phyloP scores from a whole-genome alignment of 106 monocot species.

The Dendrobium catenatum region DNA sequence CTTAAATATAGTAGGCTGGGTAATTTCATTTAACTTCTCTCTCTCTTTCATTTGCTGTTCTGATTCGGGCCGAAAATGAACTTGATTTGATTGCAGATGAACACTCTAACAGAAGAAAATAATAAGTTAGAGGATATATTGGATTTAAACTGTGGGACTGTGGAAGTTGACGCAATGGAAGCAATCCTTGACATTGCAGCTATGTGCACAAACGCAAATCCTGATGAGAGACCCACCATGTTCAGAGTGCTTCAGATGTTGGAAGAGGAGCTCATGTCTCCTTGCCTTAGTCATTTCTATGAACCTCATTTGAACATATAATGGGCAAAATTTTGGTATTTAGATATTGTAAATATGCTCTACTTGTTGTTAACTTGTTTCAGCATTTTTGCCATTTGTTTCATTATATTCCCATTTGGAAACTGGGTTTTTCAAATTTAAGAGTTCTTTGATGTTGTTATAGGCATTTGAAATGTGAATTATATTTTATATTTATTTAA shows the following conservation, averaged over 20 bases:
- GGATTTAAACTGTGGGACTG: slow-evolving; percentile 54
- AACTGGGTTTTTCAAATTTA: background rate
- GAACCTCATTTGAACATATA: slow-evolving; percentile 59
- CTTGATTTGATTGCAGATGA: slow-evolving; percentile 42
- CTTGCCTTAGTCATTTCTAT: slow-evolving; percentile 56
- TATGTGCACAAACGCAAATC: slow-evolving; percentile 79
- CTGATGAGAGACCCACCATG: slow-evolving; percentile 70
- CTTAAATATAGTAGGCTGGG: slow-evolving; percentile 93
- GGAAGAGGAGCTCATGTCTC: slow-evolving; percentile 81
- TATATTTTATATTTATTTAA: too few relatives aligned
- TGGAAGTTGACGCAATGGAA: slow-evolving; percentile 67
- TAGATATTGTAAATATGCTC: slow-evolving; percentile 12
- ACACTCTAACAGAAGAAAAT: slow-evolving; percentile 45
- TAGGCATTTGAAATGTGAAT: too few relatives aligned
- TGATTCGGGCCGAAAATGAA: background rate
- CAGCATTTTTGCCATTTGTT: background rate
- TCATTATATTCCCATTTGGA: background rate
- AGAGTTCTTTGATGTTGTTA: too few relatives aligned
- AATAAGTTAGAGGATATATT: slow-evolving; percentile 62
- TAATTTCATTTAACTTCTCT: slow-evolving; percentile 6
- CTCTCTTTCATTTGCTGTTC: background rate
- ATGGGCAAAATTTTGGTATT: background rate
- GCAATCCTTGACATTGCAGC: slow-evolving; percentile 74
- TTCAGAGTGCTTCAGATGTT: slow-evolving; percentile 71
- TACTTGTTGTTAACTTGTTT: background rate